Base-by-base conservation (phyloP, 495 filamentous ascomycete genomes). In the Immersiella caudata region DNA sequence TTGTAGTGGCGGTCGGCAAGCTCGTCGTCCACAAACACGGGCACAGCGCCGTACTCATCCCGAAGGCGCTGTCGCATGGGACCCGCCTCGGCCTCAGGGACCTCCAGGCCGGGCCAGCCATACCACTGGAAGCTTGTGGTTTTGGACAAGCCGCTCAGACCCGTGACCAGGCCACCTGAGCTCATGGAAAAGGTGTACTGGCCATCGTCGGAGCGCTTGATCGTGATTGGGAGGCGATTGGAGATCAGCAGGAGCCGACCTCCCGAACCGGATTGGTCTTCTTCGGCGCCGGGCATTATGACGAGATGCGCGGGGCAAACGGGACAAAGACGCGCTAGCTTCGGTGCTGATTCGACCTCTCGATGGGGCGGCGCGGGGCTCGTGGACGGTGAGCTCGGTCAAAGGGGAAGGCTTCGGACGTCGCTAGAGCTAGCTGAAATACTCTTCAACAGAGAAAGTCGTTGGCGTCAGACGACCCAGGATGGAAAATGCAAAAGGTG, bases 61-160 rank as follows among this genome's bases (percentile, higher is more conserved):
- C 89, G 88, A 57, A 93, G 79, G 58, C 87, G 85, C 79, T 89
- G 85, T 68, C 86, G 83, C 68, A 94, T 84, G 70, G 84, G 85
- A 26, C 77, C 83, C 9, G 86, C 80, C 71, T 94, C 91, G 22
- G 79, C 83, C 63, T 92, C 90, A 54, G 91, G 91, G 27, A 94
- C 85, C 73, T 97, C 91, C 64, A 97, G 75, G 29, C 94, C 94
- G 8, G 94, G 93, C 95, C 95, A 99, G 66, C 94, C 94, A 77
- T 97, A 97, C 94, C 95, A 99, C 76, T 93, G 89, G 80, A 97
- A 97, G 52, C 88, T 94, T 12, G 93, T 97, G 8, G 91, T 87
- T 77, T 97, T 97, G 69, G 91, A 90, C 69, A 99, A 79, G 21
- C 94, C 95, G 68, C 90, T 93, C 62, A 99, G 78, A 1, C 94